phyloP scores from a whole-genome alignment of 345 rosid genomes.

The Rhodomyrtus tomentosa region DNA sequence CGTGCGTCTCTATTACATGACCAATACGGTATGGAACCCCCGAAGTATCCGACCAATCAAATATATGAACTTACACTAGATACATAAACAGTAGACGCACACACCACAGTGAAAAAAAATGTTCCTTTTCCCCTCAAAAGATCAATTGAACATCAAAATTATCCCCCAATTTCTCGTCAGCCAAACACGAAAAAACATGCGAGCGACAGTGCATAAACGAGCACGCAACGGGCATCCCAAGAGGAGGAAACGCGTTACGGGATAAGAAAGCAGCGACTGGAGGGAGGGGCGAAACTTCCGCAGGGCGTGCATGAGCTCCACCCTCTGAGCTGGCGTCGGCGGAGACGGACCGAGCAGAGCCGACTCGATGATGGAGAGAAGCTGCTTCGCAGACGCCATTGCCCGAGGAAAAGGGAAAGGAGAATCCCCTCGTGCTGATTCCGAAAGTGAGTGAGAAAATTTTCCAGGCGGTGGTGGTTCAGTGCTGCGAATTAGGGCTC shows the following conservation, averaged over 20 bases:
- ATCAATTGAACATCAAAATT: background rate
- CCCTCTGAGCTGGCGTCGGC: background rate
- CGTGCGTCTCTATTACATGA: background rate
- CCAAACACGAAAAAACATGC: background rate
- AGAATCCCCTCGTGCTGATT: background rate
- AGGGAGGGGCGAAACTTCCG: slow-evolving; percentile 43
- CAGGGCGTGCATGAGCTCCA: background rate
- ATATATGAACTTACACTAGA: background rate
- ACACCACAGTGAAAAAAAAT: background rate
- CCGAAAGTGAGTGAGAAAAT: background rate
- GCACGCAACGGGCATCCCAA: background rate
- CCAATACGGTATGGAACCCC: background rate
- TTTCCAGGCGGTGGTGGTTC: background rate
- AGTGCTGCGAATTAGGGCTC: background rate
- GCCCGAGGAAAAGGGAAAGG: background rate
- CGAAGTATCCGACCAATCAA: too few relatives aligned
- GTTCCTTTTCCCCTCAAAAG: background rate
- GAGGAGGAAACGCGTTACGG: slow-evolving; percentile 21
- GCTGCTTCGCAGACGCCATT: background rate
- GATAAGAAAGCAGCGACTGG: slow-evolving; percentile 60
- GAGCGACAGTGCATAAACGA: background rate
- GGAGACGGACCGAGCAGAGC: background rate
- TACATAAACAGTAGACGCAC: background rate
- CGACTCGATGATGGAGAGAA: background rate
- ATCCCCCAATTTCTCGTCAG: background rate